Conservation (phyloP, 169 alveolate genomes). For the Plasmodium vivax region DNA sequence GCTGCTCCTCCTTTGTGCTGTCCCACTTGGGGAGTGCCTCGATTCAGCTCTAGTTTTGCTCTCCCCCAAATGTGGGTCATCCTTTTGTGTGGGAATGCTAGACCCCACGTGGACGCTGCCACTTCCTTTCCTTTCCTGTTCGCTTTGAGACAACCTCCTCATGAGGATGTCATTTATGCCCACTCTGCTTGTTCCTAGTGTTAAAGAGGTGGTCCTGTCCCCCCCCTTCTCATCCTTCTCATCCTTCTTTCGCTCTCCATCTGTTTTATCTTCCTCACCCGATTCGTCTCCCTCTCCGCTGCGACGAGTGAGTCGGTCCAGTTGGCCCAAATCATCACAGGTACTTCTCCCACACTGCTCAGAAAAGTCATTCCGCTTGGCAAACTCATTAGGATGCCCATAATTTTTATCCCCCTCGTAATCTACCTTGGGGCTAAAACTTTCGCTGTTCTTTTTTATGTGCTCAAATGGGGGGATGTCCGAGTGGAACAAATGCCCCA, state of each 20-base stretch:
- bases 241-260: neutral
- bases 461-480: conserved; percentile 63
- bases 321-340: neutral
- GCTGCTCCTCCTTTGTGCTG: neutral
- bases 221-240: neutral
- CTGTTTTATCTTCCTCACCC: neutral
- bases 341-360: neutral
- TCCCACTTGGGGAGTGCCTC: neutral
- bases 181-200: neutral
- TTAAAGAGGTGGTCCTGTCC: neutral
- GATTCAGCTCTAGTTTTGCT: neutral
- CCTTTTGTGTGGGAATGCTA: neutral
- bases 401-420: conserved; percentile 14
- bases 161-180: neutral
- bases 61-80: neutral
- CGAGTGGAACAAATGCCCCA: conserved; percentile 15
- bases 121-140: neutral
- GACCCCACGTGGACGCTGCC: neutral
- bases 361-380: neutral
- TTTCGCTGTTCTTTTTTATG: conserved; percentile 29
- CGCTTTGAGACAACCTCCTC: neutral
- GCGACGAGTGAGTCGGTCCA: neutral
- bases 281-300: neutral
- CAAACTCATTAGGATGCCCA: neutral
- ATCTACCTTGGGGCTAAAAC: neutral